These are phyloP conservation scores for Rhizodiscina lignyota DNA, from an alignment of 495 filamentous ascomycete species.

Conservation along the genomic window DNA sequence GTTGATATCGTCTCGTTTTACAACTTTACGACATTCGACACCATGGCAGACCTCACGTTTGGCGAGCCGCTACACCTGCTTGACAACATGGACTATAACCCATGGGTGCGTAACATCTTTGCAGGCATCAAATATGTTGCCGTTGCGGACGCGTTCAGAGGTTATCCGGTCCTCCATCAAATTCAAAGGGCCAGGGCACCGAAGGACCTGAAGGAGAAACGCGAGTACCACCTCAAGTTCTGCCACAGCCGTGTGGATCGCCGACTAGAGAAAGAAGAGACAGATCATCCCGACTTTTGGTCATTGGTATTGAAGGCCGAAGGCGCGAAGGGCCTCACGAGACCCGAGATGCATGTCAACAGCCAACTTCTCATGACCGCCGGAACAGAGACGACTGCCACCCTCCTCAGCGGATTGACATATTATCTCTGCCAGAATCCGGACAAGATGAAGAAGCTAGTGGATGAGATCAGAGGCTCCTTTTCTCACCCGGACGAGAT, in stretches of 20 bases:
- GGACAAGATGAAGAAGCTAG: slow-evolving; percentile 19
- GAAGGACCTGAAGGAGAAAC: slow-evolving; percentile 7
- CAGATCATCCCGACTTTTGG: slow-evolving; percentile 9
- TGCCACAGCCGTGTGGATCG: slow-evolving; percentile 2
- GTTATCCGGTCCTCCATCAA: no score
- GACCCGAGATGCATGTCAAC: slow-evolving; percentile 9
- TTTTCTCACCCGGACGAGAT: slow-evolving; percentile 28
- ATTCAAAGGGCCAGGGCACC: no score
- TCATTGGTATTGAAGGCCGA: slow-evolving; percentile 5
- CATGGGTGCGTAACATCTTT: slow-evolving; percentile 15
- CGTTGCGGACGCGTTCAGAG: no score
- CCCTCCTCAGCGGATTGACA: slow-evolving; percentile 28
- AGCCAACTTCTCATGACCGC: slow-evolving; percentile 29
- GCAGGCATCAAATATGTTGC: slow-evolving; percentile 3
- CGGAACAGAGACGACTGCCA: slow-evolving; percentile 42
- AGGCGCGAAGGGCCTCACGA: slow-evolving; percentile 5
- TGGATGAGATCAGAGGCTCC: slow-evolving; percentile 26
- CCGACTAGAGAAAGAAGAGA: slow-evolving; percentile 1
- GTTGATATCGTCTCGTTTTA: slow-evolving; percentile 14
- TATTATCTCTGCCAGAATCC: slow-evolving; percentile 32
- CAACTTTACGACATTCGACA: slow-evolving; percentile 20
- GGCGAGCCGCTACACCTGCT: slow-evolving; percentile 13
- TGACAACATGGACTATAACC: slow-evolving; percentile 7
- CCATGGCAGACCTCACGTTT: slow-evolving; percentile 15
- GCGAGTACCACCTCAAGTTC: slow-evolving; percentile 1